phyloP scores from a whole-genome alignment of 257 asterid genomes.

The Cynanchum wilfordii region DNA sequence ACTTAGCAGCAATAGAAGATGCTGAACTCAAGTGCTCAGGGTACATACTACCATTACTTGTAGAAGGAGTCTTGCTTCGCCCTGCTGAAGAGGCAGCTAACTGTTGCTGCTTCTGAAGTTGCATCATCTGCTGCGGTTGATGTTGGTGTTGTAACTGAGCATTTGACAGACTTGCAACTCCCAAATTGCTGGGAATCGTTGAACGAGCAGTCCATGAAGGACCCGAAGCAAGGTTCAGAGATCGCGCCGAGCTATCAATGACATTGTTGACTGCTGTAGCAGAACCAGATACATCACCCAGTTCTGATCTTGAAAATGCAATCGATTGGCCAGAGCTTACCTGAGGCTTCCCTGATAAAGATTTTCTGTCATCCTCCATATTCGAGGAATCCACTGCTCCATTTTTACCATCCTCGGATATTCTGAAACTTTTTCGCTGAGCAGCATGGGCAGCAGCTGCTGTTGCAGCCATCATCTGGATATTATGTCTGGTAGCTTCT shows the following conservation, averaged over 20 bases:
- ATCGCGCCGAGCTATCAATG: constrained; percentile 51
- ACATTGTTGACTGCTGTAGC: constrained; percentile 37
- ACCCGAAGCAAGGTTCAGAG: constrained; percentile 35
- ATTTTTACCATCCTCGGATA: constrained; percentile 53
- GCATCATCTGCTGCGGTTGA: constrained; percentile 39
- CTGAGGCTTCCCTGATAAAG: constrained; percentile 33
- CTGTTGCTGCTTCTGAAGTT: constrained; percentile 45
- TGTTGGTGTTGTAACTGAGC: constrained; percentile 55
- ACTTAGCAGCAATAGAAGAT: constrained; percentile 43
- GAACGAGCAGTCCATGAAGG: constrained; percentile 46
- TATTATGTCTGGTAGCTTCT: constrained; percentile 61
- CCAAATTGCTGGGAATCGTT: constrained; percentile 27
- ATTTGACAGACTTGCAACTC: constrained; percentile 36
- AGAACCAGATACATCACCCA: constrained; percentile 39
- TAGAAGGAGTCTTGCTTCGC: constrained; percentile 42
- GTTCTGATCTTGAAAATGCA: constrained; percentile 62
- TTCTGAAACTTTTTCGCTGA: constrained; percentile 52
- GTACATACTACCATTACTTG: constrained; percentile 46
- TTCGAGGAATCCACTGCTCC: constrained; percentile 45
- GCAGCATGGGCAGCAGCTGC: constrained; percentile 45
- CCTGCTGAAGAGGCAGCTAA: constrained; percentile 24
- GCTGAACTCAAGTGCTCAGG: constrained; percentile 62
- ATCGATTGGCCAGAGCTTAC: constrained; percentile 58
- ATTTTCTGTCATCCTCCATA: constrained; percentile 62
- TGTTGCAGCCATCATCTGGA: constrained; percentile 58